phyloP scores from a whole-genome alignment of 352 stramenopile genomes.

The Globisporangium paddicum region DNA sequence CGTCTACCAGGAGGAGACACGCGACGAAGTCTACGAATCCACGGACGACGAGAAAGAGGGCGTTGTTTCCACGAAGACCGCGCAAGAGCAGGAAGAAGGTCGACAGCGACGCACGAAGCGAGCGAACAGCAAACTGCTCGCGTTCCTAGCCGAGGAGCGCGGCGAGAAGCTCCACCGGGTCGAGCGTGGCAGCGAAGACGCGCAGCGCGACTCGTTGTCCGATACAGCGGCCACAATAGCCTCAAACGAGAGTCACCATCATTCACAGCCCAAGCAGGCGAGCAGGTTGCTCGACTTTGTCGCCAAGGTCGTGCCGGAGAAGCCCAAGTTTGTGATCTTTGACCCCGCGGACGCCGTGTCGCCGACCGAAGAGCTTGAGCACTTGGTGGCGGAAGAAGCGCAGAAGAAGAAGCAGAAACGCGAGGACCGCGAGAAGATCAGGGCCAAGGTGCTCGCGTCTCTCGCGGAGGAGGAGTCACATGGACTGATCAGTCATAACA shows the following conservation, averaged over 20 bases:
- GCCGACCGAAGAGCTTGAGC: conserved; percentile 28
- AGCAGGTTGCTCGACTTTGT: conserved; percentile 56
- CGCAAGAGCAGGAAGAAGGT: conserved; percentile 3
- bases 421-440: conserved; percentile 36
- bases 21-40: conserved; percentile 24
- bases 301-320: conserved; percentile 41
- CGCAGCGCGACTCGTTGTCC: conserved; percentile 22
- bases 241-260: background rate
- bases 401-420: conserved; percentile 40
- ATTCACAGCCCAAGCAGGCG: conserved; percentile 1
- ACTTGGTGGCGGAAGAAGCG: conserved; percentile 35
- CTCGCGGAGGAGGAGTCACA: conserved; percentile 34
- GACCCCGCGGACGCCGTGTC: conserved; percentile 39
- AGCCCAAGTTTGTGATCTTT: conserved; percentile 50
- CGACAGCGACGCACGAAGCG: conserved; percentile 16
- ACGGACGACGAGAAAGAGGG: conserved; percentile 9
- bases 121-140: conserved; percentile 49
- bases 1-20: conserved; percentile 65
- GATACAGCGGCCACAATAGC: conserved; percentile 11
- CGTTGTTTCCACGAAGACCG: background rate
- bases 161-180: conserved; percentile 39
- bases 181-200: conserved; percentile 15
- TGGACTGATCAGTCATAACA: conserved; percentile 8
- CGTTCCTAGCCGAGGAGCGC: conserved; percentile 52
- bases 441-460: conserved; percentile 42